A percentile compares a stretch with the other conserved stretches of the same genome.
Conservation (phyloP, 2,329 filamentous ascomycete genomes). For the Fusarium verticillioides region DNA sequence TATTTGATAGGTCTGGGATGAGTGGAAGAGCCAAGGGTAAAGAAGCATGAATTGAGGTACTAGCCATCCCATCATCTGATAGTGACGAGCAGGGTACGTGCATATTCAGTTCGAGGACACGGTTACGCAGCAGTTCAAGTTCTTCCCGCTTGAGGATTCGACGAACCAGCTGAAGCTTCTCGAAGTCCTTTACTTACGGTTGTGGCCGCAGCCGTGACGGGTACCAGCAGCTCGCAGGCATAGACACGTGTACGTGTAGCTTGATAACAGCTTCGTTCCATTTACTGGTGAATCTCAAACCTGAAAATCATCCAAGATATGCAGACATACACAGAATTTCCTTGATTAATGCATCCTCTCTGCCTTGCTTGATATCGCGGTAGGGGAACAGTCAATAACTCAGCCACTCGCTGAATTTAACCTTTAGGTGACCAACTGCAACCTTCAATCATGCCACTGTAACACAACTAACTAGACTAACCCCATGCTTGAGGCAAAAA, state of each 20-base stretch:
- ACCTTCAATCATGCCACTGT: conserved; percentile 15
- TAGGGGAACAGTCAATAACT: background rate
- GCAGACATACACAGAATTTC: conserved; percentile 1
- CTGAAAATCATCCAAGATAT: background rate
- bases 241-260: conserved; percentile 28
- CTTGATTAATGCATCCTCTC: conserved; percentile 4
- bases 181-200: conserved; percentile 19
- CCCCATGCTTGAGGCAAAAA: background rate
- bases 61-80: background rate
- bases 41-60: background rate
- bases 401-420: conserved; percentile 3
- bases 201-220: conserved; percentile 27
- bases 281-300: conserved; percentile 10
- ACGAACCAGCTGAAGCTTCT: conserved; percentile 25
- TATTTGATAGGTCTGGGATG: background rate
- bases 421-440: conserved; percentile 8
- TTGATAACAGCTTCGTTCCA: conserved; percentile 8
- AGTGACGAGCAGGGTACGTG: conserved; percentile 5
- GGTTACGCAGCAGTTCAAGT: conserved; percentile 25
- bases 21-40: background rate
- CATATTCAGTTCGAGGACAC: conserved; percentile 12
- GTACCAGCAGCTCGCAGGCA: conserved; percentile 31
- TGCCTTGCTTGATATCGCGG: conserved; percentile 29
- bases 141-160: conserved; percentile 6
- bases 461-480: conserved; percentile 12